These are phyloP conservation scores for Suillus hirtellus DNA, from an alignment of 768 basidiomycete genomes.

Conservation along the genomic window DNA sequence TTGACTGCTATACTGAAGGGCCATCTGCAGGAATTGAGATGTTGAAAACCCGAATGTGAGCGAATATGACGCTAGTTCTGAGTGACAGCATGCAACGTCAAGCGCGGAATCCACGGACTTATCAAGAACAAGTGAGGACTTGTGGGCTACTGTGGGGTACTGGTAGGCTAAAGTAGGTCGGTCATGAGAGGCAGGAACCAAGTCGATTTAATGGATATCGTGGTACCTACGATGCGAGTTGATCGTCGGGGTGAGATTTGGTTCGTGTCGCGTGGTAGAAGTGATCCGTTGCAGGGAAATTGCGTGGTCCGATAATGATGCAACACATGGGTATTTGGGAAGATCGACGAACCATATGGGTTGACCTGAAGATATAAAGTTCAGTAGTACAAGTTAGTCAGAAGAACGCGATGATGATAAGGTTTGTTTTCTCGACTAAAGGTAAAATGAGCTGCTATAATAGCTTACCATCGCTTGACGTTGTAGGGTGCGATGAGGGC, in stretches of 20 bases:
- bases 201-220: neutral
- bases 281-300: constrained; percentile 3
- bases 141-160: neutral
- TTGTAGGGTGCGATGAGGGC: neutral
- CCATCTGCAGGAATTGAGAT: neutral
- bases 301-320: neutral
- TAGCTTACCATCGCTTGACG: neutral
- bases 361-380: constrained; percentile 6
- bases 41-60: neutral
- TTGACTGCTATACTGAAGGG: neutral
- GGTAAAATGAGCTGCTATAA: neutral
- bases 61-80: neutral
- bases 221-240: neutral
- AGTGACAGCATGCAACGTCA: neutral
- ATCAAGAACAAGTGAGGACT: neutral
- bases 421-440: constrained; percentile 1
- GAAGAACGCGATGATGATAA: neutral
- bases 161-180: neutral
- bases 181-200: neutral
- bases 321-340: neutral
- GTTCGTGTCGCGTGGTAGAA: constrained; percentile 4
- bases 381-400: neutral
- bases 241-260: neutral
- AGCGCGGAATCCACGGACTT: neutral
- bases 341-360: neutral